phyloP scores from a whole-genome alignment of 2,329 filamentous ascomycete genomes.

The Cyclaneusma minus region DNA sequence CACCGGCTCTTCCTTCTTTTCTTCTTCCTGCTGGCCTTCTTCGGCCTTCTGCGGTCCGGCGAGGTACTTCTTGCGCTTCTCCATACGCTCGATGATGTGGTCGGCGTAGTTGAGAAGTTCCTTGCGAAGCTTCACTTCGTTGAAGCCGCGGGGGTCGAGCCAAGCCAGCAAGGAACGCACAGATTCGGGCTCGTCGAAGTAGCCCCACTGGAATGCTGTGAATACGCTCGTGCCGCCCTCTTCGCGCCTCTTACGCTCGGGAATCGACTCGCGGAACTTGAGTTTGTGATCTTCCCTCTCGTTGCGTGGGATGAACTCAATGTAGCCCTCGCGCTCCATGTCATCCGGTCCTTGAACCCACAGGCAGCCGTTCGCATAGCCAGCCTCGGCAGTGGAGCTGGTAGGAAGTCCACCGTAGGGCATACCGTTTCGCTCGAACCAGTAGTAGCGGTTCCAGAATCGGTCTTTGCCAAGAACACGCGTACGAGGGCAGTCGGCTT shows the following conservation, averaged over 20 bases:
- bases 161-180: conserved; percentile 70
- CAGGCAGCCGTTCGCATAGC: conserved; percentile 84
- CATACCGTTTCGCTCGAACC: conserved; percentile 98
- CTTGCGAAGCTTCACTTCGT: conserved; percentile 77
- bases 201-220: conserved; percentile 76
- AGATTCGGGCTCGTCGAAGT: conserved; percentile 65
- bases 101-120: conserved; percentile 66
- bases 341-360: conserved; percentile 95
- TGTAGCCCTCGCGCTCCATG: conserved; percentile 72
- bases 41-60: conserved; percentile 31
- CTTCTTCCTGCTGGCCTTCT: conserved; percentile 29
- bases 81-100: conserved; percentile 66
- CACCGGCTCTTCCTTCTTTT: no score
- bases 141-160: conserved; percentile 74
- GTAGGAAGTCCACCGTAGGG: conserved; percentile 77
- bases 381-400: conserved; percentile 75
- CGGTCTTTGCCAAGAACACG: conserved; percentile 83
- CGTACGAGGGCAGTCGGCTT: conserved; percentile 85
- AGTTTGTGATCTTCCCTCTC: conserved; percentile 63
- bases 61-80: conserved; percentile 61
- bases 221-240: conserved; percentile 70
- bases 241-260: conserved; percentile 71
- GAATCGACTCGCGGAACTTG: conserved; percentile 68
- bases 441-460: conserved; percentile 98
- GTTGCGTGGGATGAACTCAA: conserved; percentile 57